These are phyloP conservation scores for Tricholoma matsutake DNA, from an alignment of 768 basidiomycete genomes.

Conservation along the genomic window DNA sequence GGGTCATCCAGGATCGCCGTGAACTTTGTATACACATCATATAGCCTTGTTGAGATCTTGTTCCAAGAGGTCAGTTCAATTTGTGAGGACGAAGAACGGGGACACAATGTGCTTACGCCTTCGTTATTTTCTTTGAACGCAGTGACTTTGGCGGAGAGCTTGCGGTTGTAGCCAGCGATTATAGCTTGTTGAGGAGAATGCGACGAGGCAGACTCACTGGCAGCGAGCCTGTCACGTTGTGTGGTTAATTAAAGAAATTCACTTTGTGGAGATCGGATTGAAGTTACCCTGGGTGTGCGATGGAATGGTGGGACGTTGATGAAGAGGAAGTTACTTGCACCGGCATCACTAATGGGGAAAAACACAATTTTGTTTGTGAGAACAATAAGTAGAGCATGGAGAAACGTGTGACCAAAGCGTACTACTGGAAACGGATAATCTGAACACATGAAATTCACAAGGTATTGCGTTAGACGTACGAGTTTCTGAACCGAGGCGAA, in stretches of 20 bases:
- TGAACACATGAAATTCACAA: neutral
- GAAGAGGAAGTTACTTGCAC: constrained; percentile 58
- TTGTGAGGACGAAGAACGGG: neutral
- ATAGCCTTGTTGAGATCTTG: constrained; percentile 47
- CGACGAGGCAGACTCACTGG: constrained; percentile 35
- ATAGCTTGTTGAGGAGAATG: constrained; percentile 42
- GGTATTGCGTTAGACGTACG: constrained; percentile 25
- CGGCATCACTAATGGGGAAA: constrained; percentile 35
- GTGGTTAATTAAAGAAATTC: neutral
- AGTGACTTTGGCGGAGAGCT: constrained; percentile 38
- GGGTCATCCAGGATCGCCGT: constrained; percentile 47
- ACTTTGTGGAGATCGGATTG: neutral
- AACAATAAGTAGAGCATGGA: too few species aligned
- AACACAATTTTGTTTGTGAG: neutral
- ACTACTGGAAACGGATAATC: constrained; percentile 25
- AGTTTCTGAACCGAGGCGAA: constrained; percentile 49
- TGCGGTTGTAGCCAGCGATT: constrained; percentile 50
- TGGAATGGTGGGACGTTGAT: constrained; percentile 40
- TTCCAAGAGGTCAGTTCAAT: neutral
- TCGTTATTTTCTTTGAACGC: constrained; percentile 41
- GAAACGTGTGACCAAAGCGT: constrained; percentile 1
- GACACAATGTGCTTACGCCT: constrained; percentile 35
- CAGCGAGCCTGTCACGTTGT: constrained; percentile 36
- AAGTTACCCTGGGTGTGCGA: constrained; percentile 38
- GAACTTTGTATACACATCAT: constrained; percentile 50